These are phyloP conservation scores for Paecilomyces formosus DNA, from an alignment of 2,329 filamentous ascomycete genomes.

Conservation along the genomic window DNA sequence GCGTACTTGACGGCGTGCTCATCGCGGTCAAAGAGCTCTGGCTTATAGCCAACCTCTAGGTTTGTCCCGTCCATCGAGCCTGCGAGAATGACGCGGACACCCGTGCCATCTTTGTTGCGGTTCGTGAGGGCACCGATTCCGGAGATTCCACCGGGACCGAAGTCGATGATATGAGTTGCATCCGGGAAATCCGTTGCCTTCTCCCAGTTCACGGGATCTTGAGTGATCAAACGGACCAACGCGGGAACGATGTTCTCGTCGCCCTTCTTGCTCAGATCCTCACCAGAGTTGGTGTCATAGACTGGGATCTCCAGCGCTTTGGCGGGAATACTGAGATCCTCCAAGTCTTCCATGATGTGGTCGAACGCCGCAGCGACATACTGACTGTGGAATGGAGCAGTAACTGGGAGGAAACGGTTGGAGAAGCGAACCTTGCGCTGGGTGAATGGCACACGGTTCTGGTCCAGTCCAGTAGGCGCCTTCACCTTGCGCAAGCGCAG, in stretches of 20 bases:
- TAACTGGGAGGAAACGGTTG: conserved; percentile 95
- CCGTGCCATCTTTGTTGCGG: conserved; percentile 97
- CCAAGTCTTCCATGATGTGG: conserved; percentile 79
- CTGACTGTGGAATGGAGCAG: conserved; percentile 95
- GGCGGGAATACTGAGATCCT: conserved; percentile 68
- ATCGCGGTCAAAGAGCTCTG: conserved; percentile 93
- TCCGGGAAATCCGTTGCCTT: conserved; percentile 82
- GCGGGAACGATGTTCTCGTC: conserved; percentile 75
- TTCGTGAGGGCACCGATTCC: conserved; percentile 93
- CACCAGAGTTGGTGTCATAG: conserved; percentile 81
- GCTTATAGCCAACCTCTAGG: conserved; percentile 91
- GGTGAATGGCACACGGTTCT: conserved; percentile 88
- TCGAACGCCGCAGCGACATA: conserved; percentile 78
- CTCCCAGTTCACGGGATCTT: conserved; percentile 93
- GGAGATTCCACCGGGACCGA: conserved; percentile 93
- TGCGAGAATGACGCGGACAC: conserved; percentile 90
- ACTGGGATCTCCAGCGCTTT: conserved; percentile 74
- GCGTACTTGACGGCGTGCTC: conserved; percentile 93
- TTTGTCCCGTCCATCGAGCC: conserved; percentile 89
- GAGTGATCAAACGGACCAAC: conserved; percentile 86
- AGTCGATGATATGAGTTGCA: conserved; percentile 92
- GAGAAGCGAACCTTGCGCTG: conserved; percentile 94
- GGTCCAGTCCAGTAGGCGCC: conserved; percentile 92
- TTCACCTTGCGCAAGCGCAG: conserved; percentile 93
- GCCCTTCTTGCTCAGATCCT: conserved; percentile 66